phyloP scores from a whole-genome alignment of 768 basidiomycete species.

The Chlorophyllum brunneum region DNA sequence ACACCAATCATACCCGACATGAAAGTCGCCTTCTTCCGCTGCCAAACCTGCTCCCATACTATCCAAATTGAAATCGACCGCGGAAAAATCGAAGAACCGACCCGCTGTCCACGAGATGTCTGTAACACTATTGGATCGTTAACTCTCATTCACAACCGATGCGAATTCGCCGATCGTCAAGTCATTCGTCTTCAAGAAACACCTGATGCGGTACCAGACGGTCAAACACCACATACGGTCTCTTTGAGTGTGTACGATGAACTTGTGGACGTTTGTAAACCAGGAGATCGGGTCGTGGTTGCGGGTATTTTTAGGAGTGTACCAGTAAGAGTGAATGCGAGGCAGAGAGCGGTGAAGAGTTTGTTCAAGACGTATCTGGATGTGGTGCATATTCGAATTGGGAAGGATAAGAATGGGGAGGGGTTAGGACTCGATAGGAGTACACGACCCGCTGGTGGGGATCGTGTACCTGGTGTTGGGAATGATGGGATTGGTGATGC shows the following conservation, averaged over 20 bases:
- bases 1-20: conserved; percentile 99
- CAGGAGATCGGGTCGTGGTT: conserved; percentile 88
- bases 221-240: conserved; percentile 97
- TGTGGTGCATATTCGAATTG: conserved; percentile 83
- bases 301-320: conserved; percentile 95
- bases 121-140: conserved; percentile 87
- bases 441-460: conserved; percentile 68
- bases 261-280: conserved; percentile 93
- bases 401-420: conserved; percentile 28
- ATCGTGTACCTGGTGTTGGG: conserved; percentile 65
- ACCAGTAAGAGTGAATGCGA: conserved; percentile 92
- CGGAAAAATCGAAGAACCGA: conserved; percentile 95
- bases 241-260: conserved; percentile 98
- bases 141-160: conserved; percentile 95
- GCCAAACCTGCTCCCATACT: conserved; percentile 94
- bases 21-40: conserved; percentile 98
- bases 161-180: conserved; percentile 94
- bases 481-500: conserved; percentile 66
- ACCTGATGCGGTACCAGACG: conserved; percentile 95
- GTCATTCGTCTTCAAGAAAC: conserved; percentile 96
- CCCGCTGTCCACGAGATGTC: conserved; percentile 88
- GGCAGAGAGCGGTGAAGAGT: conserved; percentile 87
- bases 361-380: conserved; percentile 98
- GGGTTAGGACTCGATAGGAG: conserved; percentile 74
- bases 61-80: conserved; percentile 95